These are phyloP conservation scores for Platanthera guangdongensis DNA, from an alignment of 106 monocot species.

Conservation along the genomic window DNA sequence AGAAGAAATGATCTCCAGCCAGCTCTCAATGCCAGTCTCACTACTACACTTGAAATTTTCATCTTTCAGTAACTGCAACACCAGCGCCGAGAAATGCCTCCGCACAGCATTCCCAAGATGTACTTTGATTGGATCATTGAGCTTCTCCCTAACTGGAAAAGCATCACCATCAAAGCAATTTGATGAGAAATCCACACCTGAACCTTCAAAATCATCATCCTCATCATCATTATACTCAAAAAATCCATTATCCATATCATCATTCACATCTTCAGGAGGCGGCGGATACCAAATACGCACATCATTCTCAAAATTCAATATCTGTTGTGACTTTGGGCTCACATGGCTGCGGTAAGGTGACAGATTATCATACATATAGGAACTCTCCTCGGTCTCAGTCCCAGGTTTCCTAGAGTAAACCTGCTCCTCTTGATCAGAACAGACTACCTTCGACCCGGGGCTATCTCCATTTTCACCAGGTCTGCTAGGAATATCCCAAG, in stretches of 20 bases:
- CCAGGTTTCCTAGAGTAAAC: slow-evolving; percentile 14
- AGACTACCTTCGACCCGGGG: background rate
- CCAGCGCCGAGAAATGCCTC: slow-evolving; percentile 68
- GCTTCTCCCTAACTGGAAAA: slow-evolving; percentile 27
- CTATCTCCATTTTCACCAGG: slow-evolving; percentile 16
- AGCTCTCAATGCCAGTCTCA: slow-evolving; percentile 26
- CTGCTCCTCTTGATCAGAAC: slow-evolving; percentile 23
- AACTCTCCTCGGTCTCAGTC: slow-evolving; percentile 24
- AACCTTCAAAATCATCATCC: slow-evolving; percentile 26
- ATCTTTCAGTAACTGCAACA: slow-evolving; percentile 61
- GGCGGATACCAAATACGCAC: slow-evolving; percentile 62
- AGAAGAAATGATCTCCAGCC: slow-evolving; percentile 66
- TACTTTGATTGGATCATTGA: slow-evolving; percentile 37
- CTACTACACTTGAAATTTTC: slow-evolving; percentile 36
- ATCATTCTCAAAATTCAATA: slow-evolving; percentile 52
- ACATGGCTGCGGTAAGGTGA: slow-evolving; percentile 16
- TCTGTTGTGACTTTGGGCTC: slow-evolving; percentile 21
- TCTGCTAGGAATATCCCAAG: slow-evolving; percentile 49
- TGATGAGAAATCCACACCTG: slow-evolving; percentile 14
- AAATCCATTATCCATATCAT: slow-evolving; percentile 44
- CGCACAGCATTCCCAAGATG: slow-evolving; percentile 29
- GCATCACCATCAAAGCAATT: slow-evolving; percentile 26
- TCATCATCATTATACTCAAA: slow-evolving; percentile 51
- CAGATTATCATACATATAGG: slow-evolving; percentile 14
- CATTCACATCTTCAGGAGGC: slow-evolving; percentile 42